Percentiles rank a stretch among this genome's conserved stretches.
Evolutionary conservation across 2,329 filamentous ascomycete genomes (phyloP).

Genomic region (Tolypocladium ovalisporum): DNA sequence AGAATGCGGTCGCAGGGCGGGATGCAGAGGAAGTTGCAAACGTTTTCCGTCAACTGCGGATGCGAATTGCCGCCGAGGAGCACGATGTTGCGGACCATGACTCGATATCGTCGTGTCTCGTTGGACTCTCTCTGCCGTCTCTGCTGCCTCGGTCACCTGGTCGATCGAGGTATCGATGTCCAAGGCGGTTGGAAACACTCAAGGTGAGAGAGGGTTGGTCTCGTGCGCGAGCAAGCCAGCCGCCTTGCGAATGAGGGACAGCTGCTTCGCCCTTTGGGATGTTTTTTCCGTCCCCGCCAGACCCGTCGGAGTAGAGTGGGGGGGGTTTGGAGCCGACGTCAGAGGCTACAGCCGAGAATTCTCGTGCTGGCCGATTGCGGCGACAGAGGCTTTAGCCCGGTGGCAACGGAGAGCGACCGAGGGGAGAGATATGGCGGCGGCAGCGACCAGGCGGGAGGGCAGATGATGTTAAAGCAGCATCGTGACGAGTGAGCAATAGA

Average conservation of each 20-base stretch:
- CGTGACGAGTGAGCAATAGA: neutral
- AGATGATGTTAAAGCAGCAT: constrained; percentile 1
- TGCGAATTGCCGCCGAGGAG: constrained; percentile 90
- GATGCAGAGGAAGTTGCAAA: constrained; percentile 82
- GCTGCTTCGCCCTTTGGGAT: constrained; percentile 1
- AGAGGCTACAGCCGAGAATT: constrained; percentile 5
- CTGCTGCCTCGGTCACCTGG: neutral
- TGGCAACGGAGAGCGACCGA: neutral
- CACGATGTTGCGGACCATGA: constrained; percentile 91
- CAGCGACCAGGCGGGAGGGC: neutral
- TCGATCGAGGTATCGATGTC: neutral
- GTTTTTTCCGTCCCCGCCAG: constrained; percentile 7
- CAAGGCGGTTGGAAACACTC: neutral
- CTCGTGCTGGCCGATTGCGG: constrained; percentile 3
- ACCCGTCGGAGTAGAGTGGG: constrained; percentile 2
- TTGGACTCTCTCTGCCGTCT: neutral
- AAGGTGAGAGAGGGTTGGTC: neutral
- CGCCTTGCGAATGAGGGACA: neutral
- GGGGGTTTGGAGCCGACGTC: constrained; percentile 5
- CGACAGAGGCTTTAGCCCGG: neutral
- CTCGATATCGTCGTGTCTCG: constrained; percentile 7
- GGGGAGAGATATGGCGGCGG: neutral
- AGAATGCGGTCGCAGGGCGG: constrained; percentile 76
- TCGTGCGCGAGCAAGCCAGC: neutral
- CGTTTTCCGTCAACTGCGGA: constrained; percentile 72